phyloP scores from a whole-genome alignment of 192 early-diverging fungal species.

The Rhizophagus clarus region DNA sequence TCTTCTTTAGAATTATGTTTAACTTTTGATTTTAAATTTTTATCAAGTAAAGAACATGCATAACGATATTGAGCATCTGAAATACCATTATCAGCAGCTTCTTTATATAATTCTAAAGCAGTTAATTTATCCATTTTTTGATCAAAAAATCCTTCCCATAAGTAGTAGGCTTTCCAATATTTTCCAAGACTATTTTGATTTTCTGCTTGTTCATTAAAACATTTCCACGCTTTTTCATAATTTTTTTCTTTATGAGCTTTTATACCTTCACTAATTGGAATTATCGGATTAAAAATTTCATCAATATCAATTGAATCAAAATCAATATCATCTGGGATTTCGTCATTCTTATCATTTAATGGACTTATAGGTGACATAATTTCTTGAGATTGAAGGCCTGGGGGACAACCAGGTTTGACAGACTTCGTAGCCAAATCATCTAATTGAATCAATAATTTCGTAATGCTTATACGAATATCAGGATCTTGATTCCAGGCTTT shows the following conservation, averaged over 20 bases:
- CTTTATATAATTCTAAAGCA: neutral
- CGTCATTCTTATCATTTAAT: neutral
- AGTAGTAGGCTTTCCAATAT: neutral
- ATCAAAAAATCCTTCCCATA: neutral
- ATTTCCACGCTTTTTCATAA: slow-evolving; percentile 2
- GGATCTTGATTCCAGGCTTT: slow-evolving; percentile 7
- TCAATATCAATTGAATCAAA: neutral
- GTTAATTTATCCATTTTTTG: neutral
- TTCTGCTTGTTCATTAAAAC: slow-evolving; percentile 3
- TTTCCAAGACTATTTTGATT: neutral
- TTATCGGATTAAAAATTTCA: neutral
- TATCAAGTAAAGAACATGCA: neutral
- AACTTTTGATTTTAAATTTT: neutral
- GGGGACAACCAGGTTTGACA: neutral
- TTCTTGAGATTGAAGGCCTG: neutral
- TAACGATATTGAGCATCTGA: neutral
- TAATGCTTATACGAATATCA: slow-evolving; percentile 3
- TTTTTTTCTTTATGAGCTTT: slow-evolving; percentile 7
- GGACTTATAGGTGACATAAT: neutral
- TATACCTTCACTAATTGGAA: slow-evolving; percentile 18
- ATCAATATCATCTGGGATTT: neutral
- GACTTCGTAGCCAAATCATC: neutral
- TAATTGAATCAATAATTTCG: slow-evolving; percentile 9
- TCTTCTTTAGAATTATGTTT: neutral
- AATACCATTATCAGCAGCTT: neutral